phyloP scores from a whole-genome alignment of 805 yeast genomes.

The Lachancea waltii region DNA sequence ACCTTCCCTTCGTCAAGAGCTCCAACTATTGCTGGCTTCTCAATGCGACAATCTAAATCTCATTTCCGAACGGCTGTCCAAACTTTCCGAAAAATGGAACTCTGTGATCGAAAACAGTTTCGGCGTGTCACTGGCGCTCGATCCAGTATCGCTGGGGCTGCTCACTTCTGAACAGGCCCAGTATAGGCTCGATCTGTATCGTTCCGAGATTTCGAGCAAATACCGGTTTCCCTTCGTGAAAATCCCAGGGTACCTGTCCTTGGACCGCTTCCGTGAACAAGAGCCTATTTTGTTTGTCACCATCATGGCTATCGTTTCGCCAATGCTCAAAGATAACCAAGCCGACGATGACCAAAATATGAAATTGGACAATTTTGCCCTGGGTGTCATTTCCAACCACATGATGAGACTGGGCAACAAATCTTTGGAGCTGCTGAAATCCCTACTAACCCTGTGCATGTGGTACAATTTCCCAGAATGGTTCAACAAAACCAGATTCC shows the following conservation, averaged over 20 bases:
- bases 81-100: constrained; percentile 40
- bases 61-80: constrained; percentile 36
- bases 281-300: constrained; percentile 60
- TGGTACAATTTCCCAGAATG: constrained; percentile 87
- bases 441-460: constrained; percentile 51
- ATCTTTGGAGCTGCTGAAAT: constrained; percentile 58
- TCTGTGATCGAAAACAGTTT: constrained; percentile 43
- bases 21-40: constrained; percentile 20
- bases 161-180: constrained; percentile 55
- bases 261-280: constrained; percentile 42
- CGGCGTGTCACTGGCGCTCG: constrained; percentile 38
- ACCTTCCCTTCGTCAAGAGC: constrained; percentile 4
- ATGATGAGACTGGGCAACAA: constrained; percentile 65
- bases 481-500: constrained; percentile 72
- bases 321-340: constrained; percentile 31
- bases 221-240: constrained; percentile 50
- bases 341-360: constrained; percentile 38
- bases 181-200: constrained; percentile 45
- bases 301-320: constrained; percentile 55
- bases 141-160: constrained; percentile 52
- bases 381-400: constrained; percentile 48
- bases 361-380: constrained; percentile 46
- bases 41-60: constrained; percentile 34
- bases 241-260: constrained; percentile 39
- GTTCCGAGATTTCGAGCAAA: constrained; percentile 37